These are phyloP conservation scores for Mycena filopes DNA, from an alignment of 768 basidiomycete species.

Conservation along the genomic window DNA sequence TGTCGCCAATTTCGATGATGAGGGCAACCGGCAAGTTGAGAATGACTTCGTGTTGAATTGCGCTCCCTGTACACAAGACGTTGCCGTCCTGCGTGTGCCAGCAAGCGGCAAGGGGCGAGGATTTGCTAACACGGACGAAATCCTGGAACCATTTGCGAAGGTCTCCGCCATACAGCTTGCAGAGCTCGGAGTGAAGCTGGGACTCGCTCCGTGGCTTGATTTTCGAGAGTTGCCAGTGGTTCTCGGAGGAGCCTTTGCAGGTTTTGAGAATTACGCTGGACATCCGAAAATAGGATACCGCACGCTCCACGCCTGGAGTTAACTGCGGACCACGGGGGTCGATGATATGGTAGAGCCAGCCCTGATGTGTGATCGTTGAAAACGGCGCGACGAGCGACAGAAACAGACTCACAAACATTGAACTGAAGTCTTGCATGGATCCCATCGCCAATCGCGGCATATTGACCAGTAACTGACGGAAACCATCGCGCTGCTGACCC, in stretches of 20 bases:
- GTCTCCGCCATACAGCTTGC: background rate
- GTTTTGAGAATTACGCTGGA: background rate
- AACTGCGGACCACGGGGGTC: background rate
- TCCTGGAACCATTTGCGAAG: slow-evolving; percentile 20
- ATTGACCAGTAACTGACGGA: background rate
- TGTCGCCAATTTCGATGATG: slow-evolving; percentile 10
- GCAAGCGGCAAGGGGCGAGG: background rate
- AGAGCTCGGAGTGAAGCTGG: background rate
- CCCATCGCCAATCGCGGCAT: background rate
- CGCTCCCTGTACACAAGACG: background rate
- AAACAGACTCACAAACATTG: slow-evolving; percentile 1
- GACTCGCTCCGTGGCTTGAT: background rate
- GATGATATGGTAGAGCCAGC: slow-evolving; percentile 10
- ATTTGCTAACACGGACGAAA: background rate
- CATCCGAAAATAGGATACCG: background rate
- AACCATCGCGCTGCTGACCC: slow-evolving; percentile 3
- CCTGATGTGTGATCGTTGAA: background rate
- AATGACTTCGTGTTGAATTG: background rate
- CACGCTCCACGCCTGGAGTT: background rate
- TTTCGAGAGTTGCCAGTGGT: background rate
- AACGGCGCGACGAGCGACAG: too few species aligned
- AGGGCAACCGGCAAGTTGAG: slow-evolving; percentile 8
- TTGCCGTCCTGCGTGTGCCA: background rate
- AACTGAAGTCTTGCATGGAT: background rate
- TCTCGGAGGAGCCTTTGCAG: background rate